Conservation (phyloP, 495 filamentous ascomycete genomes). For the Penicillium cinerascens region DNA sequence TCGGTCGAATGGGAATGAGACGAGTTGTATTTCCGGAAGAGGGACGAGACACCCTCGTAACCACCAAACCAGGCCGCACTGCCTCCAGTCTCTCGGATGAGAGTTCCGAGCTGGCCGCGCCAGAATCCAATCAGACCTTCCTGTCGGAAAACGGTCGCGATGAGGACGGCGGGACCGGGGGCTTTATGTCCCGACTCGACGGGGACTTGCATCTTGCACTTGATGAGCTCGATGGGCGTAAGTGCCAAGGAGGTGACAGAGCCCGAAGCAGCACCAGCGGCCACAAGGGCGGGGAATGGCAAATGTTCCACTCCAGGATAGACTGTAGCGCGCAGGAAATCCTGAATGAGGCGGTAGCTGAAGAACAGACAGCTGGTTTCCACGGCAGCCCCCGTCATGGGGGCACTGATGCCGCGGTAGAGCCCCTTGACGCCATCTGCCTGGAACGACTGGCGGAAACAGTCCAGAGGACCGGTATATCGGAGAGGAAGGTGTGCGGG, state of each 20-base stretch:
- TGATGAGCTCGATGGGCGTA: slow-evolving; percentile 94
- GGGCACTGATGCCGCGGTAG: slow-evolving; percentile 91
- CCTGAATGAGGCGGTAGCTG: slow-evolving; percentile 71
- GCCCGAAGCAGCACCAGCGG: slow-evolving; percentile 80
- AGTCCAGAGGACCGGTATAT: slow-evolving; percentile 87
- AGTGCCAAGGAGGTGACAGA: slow-evolving; percentile 85
- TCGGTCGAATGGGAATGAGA: slow-evolving; percentile 10
- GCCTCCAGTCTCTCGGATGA: slow-evolving; percentile 91
- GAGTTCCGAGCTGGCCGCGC: slow-evolving; percentile 88
- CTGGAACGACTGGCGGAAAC: slow-evolving; percentile 79
- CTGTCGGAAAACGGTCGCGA: slow-evolving; percentile 71
- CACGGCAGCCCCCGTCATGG: slow-evolving; percentile 83
- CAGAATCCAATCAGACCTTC: slow-evolving; percentile 86
- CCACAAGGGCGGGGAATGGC: slow-evolving; percentile 66
- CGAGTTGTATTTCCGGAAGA: slow-evolving; percentile 52
- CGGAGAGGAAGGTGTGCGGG: slow-evolving; percentile 75
- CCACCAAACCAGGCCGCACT: slow-evolving; percentile 93
- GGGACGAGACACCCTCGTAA: slow-evolving; percentile 73
- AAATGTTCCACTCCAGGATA: slow-evolving; percentile 52
- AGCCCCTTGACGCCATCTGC: slow-evolving; percentile 69
- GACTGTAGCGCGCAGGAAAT: slow-evolving; percentile 57
- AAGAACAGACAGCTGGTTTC: slow-evolving; percentile 95
- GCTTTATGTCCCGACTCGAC: slow-evolving; percentile 31
- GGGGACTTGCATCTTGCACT: slow-evolving; percentile 95
- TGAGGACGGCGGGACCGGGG: slow-evolving; percentile 56